phyloP scores from a whole-genome alignment of 495 filamentous ascomycete genomes.

The Beverwykella pulmonaria region DNA sequence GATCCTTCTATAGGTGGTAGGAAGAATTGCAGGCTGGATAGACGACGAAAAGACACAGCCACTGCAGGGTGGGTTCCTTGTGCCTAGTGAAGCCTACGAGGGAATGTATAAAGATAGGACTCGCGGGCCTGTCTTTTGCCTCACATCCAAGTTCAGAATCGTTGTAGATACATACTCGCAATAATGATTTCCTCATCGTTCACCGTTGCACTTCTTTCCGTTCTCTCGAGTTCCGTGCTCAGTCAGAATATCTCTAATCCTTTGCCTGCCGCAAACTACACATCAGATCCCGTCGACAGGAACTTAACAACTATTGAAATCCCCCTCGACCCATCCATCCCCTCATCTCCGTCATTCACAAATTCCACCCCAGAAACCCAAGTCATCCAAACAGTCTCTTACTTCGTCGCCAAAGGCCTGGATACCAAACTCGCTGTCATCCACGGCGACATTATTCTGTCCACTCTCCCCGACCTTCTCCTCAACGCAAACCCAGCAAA shows the following conservation, averaged over 20 bases:
- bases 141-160: not conserved
- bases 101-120: too few relatives aligned
- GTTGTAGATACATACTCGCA: not conserved
- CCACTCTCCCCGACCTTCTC: constrained; percentile 15
- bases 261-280: not conserved
- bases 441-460: constrained; percentile 23
- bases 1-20: not conserved
- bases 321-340: constrained; percentile 4
- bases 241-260: not conserved
- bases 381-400: constrained; percentile 4
- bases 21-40: not conserved
- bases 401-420: constrained; percentile 10
- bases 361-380: constrained; percentile 4
- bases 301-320: constrained; percentile 5
- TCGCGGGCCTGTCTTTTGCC: not conserved
- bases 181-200: constrained; percentile 1
- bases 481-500: not conserved
- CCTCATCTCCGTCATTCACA: constrained; percentile 1
- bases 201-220: not conserved
- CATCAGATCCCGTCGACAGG: not conserved
- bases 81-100: too few relatives aligned
- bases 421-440: constrained; percentile 18
- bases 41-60: too few relatives aligned
- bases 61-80: not conserved
- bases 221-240: not conserved